A percentile compares a stretch with the other conserved stretches of the same genome.
phyloP scores from a whole-genome alignment of 2,329 filamentous ascomycete species.

The Myriosclerotinia curreyana region DNA sequence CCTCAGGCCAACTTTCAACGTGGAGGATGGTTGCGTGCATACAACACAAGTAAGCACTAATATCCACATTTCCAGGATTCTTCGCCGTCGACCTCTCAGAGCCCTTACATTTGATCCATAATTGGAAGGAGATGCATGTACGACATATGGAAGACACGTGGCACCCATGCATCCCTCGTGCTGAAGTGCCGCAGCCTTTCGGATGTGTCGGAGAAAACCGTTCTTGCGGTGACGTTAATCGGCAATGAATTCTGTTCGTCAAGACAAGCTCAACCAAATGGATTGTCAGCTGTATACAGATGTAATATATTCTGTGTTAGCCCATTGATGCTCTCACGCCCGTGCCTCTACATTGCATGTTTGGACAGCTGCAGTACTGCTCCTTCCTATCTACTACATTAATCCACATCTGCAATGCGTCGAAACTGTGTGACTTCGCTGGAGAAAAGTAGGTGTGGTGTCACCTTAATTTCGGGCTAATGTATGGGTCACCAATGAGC shows the following conservation, averaged over 20 bases:
- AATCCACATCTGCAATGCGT: no score
- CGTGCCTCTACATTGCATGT: neutral
- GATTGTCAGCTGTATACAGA: neutral
- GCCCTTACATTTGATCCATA: slow-evolving; percentile 6
- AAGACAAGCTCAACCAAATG: neutral
- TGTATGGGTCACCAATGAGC: neutral
- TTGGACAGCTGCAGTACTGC: neutral
- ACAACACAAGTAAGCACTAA: slow-evolving; percentile 8
- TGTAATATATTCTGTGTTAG: neutral
- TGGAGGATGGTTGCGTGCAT: slow-evolving; percentile 13
- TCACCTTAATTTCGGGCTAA: neutral
- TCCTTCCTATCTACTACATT: neutral
- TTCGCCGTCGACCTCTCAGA: slow-evolving; percentile 13
- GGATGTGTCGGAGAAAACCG: neutral
- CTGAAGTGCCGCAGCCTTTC: neutral
- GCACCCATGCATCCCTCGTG: slow-evolving; percentile 3
- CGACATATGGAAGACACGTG: slow-evolving; percentile 19
- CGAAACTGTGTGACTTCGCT: neutral
- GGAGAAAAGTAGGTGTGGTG: neutral
- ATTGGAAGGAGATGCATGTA: slow-evolving; percentile 3
- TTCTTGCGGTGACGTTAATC: neutral
- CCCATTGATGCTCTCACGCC: no score
- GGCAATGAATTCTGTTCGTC: neutral
- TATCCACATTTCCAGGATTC: neutral
- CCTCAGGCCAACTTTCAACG: neutral